phyloP scores from a whole-genome alignment of 1,284 basidiomycete genomes.

The Fomitopsis schrenkii region DNA sequence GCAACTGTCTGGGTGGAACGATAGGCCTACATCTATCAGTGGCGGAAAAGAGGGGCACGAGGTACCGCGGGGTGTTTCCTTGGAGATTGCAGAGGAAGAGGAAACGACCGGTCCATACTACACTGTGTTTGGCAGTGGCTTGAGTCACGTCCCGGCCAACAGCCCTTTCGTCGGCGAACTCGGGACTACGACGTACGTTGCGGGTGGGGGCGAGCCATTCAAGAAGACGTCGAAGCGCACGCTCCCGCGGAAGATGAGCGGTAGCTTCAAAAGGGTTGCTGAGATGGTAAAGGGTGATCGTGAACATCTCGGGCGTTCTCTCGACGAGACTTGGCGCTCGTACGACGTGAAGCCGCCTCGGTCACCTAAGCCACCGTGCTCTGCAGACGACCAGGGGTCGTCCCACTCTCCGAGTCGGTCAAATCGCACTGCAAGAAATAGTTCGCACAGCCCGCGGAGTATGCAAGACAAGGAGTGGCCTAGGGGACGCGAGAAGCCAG shows the following conservation, averaged over 20 bases:
- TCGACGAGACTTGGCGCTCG: constrained; percentile 14
- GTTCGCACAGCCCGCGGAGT: constrained; percentile 5
- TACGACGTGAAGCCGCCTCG: constrained; percentile 28
- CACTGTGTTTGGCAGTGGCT: constrained; percentile 46
- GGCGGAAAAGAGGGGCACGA: neutral
- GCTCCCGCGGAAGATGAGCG: constrained; percentile 47
- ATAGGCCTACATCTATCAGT: neutral
- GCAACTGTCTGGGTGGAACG: constrained; percentile 21
- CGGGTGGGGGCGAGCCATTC: constrained; percentile 1
- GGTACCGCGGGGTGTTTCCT: neutral
- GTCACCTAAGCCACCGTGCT: constrained; percentile 15
- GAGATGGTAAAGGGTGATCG: constrained; percentile 14
- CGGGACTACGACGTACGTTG: constrained; percentile 5
- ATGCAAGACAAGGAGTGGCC: constrained; percentile 3
- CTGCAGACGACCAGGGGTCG: constrained; percentile 21
- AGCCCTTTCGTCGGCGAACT: constrained; percentile 33
- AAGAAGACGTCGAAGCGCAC: constrained; percentile 12
- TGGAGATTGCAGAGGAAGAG: constrained; percentile 15
- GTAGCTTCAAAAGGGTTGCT: constrained; percentile 35
- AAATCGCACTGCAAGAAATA: constrained; percentile 8
- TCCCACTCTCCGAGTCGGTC: constrained; percentile 7
- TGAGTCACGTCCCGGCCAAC: constrained; percentile 41
- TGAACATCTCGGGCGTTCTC: constrained; percentile 10
- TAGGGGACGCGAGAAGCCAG: neutral
- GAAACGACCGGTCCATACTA: constrained; percentile 39